A percentile compares a stretch with the other conserved stretches of the same genome.
phyloP scores from a whole-genome alignment of 2,329 filamentous ascomycete genomes.

The Chrysosporium keratinophilum region DNA sequence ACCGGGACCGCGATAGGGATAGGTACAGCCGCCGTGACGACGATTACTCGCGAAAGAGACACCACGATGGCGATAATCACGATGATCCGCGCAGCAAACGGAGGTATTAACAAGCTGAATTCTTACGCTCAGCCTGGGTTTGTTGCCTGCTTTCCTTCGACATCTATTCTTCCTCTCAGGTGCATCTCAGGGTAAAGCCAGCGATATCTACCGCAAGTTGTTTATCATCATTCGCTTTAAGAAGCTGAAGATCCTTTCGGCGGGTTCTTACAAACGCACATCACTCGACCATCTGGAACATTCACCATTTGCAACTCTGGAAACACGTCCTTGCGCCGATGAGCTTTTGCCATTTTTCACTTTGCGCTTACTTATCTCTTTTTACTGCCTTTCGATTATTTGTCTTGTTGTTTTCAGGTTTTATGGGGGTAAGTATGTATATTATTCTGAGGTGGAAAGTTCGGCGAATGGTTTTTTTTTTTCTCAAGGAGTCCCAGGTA shows the following conservation, averaged over 20 bases:
- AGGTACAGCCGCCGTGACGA: slow-evolving; percentile 43
- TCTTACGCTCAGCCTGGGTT: slow-evolving; percentile 23
- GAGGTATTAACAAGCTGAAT: slow-evolving; percentile 42
- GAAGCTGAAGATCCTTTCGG: background rate
- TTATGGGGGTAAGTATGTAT: slow-evolving; percentile 37
- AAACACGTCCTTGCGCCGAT: background rate
- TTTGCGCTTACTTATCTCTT: background rate
- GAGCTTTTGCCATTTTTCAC: background rate
- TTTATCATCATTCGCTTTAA: background rate
- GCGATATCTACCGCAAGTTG: background rate
- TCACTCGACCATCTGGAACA: background rate
- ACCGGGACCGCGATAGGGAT: slow-evolving; percentile 41
- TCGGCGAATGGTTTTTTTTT: slow-evolving; percentile 14
- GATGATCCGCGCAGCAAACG: slow-evolving; percentile 60
- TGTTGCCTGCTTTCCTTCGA: slow-evolving; percentile 37
- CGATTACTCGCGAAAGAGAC: slow-evolving; percentile 51
- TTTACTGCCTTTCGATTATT: slow-evolving; percentile 18
- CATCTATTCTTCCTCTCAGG: slow-evolving; percentile 20
- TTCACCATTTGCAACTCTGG: background rate
- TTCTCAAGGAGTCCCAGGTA: slow-evolving; percentile 25
- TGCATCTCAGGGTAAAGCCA: slow-evolving; percentile 29
- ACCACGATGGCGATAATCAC: slow-evolving; percentile 67
- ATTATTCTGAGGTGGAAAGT: slow-evolving; percentile 21
- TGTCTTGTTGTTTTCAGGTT: slow-evolving; percentile 23
- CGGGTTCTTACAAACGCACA: background rate